Base-by-base conservation (phyloP, 2,329 filamentous ascomycete genomes). In the Lachnellula suecica region DNA sequence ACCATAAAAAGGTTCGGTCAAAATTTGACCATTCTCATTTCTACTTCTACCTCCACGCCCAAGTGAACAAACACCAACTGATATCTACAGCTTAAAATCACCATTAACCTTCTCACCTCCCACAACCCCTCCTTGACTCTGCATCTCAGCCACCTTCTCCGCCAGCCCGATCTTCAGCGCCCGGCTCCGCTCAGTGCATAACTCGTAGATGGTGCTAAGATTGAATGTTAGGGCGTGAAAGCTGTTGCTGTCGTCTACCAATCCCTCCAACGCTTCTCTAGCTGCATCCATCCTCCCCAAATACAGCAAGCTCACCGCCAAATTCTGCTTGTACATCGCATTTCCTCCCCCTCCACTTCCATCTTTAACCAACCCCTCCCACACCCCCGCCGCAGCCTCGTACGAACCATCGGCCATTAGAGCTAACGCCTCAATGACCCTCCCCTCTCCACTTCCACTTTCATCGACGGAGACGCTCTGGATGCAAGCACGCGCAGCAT, bases 191-290 rank as follows among this genome's bases (percentile, higher is more conserved):
- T 97, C 92, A 0, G 89, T 92, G 67, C 89, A 94, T 7, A 97
- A 78, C 71, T 97, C 94, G 67, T 96, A 97, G 63, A 96, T 83
- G 0, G 93, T 97, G 10, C 86, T 84, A 11, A 99, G 71, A 67
- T 97, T 97, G 72, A 97, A 96, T 0, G 95, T 81, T 2, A 96
- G 72, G 1, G 89, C 89, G 57, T 89, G 85, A 52, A 93, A 97
- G 0, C 83, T 81, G 37, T 82, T 75, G 1, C 84, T 82, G 1
- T 74, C 68, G 3, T 82, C 76, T 0, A 91, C 75, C 10, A 95
- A 72, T 0, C 73, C 71, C 63, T 93, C 87, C 3, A 97, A 74
- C 1, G 89, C 71, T 11, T 75, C 70, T 13, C 83, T 82, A 1
- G 89, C 88, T 78, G 89, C 54, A 50, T 82, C 77, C 68, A 97